Evolutionary conservation across 2,329 filamentous ascomycete species (phyloP), one percentile per base, ranked within the genome.

Genomic region (Botryotinia globosa): DNA sequence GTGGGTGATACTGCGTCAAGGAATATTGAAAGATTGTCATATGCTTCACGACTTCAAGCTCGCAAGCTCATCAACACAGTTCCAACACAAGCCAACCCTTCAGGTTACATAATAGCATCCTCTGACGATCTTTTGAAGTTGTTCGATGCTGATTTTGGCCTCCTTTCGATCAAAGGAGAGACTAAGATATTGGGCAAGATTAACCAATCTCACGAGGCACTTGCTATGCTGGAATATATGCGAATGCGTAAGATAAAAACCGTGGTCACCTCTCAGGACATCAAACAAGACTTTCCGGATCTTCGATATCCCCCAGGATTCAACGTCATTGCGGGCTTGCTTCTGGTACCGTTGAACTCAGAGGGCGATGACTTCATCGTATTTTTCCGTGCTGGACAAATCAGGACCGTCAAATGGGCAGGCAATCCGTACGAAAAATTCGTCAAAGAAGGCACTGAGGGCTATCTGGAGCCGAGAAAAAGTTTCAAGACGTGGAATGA

Each of bases 31-130:
- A 86, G 94, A 45, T 84, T 97, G 0, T 97, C 93, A 0, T 97
- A 97, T 79, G 92, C 93, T 5, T 94, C 92, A 1, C 88, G 93
- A 39, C 83, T 97, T 0, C 93, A 97, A 77, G 93, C 94, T 8
- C 88, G 94, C 37, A 97, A 97, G 79, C 86, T 97, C 25, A 97
- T 97, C 80, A 96, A 95, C 75, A 95, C 93, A 0, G 89, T 92
- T 0, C 92, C 94, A 0, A 93, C 92, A 0, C 88, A 94, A 74
- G 88, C 90, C 71, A 97, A 95, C 69, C 93, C 94, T 0, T 93
- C 93, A 0, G 94, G 94, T 0, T 97, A 97, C 80, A 97, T 97
- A 65, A 91, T 97, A 72, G 94, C 94, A 0, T 96, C 93, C 0
- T 96, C 93, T 0, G 93, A 97, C 70, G 94, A 97, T 77, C 82